phyloP scores from a whole-genome alignment of 23 red algal genomes.

The Agarophyton chilense region DNA sequence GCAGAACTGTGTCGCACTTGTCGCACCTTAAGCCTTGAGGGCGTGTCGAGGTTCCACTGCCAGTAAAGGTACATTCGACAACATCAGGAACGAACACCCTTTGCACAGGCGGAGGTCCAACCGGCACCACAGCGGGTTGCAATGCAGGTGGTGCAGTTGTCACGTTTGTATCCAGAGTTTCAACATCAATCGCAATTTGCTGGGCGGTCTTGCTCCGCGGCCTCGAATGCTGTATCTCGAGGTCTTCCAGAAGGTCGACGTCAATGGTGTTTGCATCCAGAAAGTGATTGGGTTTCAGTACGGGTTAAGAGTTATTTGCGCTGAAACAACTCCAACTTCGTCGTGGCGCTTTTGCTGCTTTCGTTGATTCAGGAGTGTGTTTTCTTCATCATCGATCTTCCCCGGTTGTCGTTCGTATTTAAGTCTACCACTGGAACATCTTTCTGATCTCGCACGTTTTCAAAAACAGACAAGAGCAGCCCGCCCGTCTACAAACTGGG shows the following conservation, averaged over 20 bases:
- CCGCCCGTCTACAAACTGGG: slow-evolving; percentile 7
- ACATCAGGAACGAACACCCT: neutral
- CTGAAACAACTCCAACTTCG: neutral
- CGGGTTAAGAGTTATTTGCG: neutral
- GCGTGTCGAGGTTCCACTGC: neutral
- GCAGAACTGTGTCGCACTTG: neutral
- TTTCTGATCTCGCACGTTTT: neutral
- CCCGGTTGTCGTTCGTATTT: neutral
- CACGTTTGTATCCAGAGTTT: neutral
- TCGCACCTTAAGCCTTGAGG: neutral
- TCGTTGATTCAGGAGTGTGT: neutral
- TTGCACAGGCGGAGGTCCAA: neutral
- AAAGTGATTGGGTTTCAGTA: neutral
- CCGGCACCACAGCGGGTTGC: neutral
- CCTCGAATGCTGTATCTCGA: neutral
- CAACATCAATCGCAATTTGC: neutral
- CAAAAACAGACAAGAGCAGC: neutral
- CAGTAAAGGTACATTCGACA: neutral
- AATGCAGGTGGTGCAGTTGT: neutral
- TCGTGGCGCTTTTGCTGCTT: neutral
- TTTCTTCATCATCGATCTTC: neutral
- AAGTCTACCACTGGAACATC: neutral
- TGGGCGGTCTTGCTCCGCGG: neutral
- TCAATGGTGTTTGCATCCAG: neutral
- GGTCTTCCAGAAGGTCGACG: neutral